These are phyloP conservation scores for Saccharomyces kudriavzevii DNA, from an alignment of 805 yeast genomes.

Conservation along the genomic window DNA sequence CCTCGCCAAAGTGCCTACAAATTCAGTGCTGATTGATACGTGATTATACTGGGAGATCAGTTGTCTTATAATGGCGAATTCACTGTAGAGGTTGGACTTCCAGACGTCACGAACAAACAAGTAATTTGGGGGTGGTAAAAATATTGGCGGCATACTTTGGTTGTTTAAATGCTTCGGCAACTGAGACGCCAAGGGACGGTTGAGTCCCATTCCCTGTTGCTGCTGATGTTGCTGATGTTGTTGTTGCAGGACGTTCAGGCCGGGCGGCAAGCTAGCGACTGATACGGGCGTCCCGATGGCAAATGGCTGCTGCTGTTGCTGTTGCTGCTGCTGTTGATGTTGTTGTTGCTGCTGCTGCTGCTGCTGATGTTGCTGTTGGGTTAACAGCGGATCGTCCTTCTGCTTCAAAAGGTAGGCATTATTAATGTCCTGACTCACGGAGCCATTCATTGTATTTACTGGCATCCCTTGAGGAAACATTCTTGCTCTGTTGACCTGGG, in stretches of 20 bases:
- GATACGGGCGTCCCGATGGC: constrained; percentile 8
- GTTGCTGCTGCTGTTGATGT: no score
- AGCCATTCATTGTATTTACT: constrained; percentile 9
- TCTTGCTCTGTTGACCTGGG: constrained; percentile 21
- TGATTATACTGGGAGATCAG: constrained; percentile 47
- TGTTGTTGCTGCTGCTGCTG: constrained; percentile 11
- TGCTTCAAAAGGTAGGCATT: constrained; percentile 24
- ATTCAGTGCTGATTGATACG: constrained; percentile 77
- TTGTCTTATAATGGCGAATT: constrained; percentile 53
- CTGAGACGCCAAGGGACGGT: constrained; percentile 5
- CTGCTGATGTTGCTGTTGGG: constrained; percentile 2
- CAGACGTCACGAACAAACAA: constrained; percentile 62
- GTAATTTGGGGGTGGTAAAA: constrained; percentile 28
- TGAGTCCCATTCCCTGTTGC: constrained; percentile 12
- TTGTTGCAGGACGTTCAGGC: constrained; percentile 22
- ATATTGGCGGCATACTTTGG: constrained; percentile 10
- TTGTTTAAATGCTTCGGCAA: neutral
- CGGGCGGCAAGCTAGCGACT: constrained; percentile 20
- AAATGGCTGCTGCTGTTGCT: constrained; percentile 11
- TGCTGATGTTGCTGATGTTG: constrained; percentile 10
- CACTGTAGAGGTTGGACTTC: constrained; percentile 60
- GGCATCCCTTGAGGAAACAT: constrained; percentile 13
- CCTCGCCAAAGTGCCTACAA: constrained; percentile 92
- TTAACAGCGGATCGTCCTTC: constrained; percentile 18
- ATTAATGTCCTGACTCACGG: constrained; percentile 12